Base-by-base conservation (phyloP, 768 basidiomycete genomes). In the Hemileccinum impolitum region DNA sequence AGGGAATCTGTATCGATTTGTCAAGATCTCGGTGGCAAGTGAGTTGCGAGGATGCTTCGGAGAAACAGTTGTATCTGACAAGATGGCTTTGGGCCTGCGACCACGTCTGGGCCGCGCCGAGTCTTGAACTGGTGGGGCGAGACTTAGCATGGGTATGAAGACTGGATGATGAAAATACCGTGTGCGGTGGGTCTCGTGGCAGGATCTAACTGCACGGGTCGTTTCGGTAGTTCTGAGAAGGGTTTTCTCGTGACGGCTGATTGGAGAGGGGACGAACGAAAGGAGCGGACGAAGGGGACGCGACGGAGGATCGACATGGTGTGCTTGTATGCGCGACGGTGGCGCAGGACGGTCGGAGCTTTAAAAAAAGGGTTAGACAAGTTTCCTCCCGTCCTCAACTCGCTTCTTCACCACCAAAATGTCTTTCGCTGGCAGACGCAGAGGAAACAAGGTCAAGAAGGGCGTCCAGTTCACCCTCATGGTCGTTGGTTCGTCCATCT, bases 401-500 rank as follows among this genome's bases (percentile, higher is more conserved):
- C 60, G 55, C 56, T 54, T 57, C 53, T 57, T 59, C 52, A 57
- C 40, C 52, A 52, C 55, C 55, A 75, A 68, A 67, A 90, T 89
- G 86, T 89, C 88, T 61, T 89, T 87, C 67, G 86, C 89, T 61
- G 88, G 85, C 65, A 82, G 87, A 75, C 85, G 88, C 67, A 81
- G 87, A 67, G 85, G 85, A 64, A 93, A 91, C 76, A 97, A 97
- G 71, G 92, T 90, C 72, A 98, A 97, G 77, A 97, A 97, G 82
- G 95, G 94, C 66, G 90, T 98, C 45, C 93, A 95, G 74, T 90
- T 98, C 74, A 98, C 95, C 58, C 70, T 97, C 62, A 94, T 94
- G 91, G 95, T 97, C 47, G 93, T 95, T 65, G 95, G 95, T 95
- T 54, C 63, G 91, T 81, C 32, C 10, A 2, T 49, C 32, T 34